Evolutionary conservation across 78 protist species (phyloP).

Genomic region (Corallochytrium limacisporum): DNA sequence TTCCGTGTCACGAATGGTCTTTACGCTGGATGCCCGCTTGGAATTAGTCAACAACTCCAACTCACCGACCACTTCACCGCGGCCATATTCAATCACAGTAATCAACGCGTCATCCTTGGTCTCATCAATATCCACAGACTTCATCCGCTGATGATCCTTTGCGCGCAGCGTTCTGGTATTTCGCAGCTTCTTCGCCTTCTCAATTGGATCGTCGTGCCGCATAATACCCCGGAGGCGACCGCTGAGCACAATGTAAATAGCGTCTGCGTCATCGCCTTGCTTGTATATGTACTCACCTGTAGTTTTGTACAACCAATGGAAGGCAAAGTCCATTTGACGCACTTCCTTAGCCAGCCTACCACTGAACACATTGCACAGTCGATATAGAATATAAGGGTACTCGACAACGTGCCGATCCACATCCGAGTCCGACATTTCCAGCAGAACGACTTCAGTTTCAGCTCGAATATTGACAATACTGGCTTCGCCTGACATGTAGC

Average conservation of each 20-base stretch:
- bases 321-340: neutral
- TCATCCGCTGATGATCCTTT: too few species aligned
- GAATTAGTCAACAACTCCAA: neutral
- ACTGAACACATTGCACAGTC: too few species aligned
- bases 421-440: too few species aligned
- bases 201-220: too few species aligned
- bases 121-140: neutral
- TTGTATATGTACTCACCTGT: neutral
- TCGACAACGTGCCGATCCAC: too few species aligned
- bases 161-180: too few species aligned
- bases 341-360: neutral
- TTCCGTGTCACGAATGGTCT: constrained; percentile 1
- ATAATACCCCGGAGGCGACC: too few species aligned
- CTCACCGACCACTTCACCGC: constrained; percentile 12
- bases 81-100: neutral
- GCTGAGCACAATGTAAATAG: constrained; percentile 1
- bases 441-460: too few species aligned
- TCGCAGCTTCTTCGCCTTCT: too few species aligned
- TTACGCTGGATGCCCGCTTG: neutral
- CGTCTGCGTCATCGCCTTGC: neutral
- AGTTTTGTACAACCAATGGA: neutral
- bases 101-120: neutral
- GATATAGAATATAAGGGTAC: too few species aligned
- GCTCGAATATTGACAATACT: too few species aligned
- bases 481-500: too few species aligned